phyloP scores from a whole-genome alignment of 108 stramenopile genomes.

The Chaetoceros muelleri region DNA sequence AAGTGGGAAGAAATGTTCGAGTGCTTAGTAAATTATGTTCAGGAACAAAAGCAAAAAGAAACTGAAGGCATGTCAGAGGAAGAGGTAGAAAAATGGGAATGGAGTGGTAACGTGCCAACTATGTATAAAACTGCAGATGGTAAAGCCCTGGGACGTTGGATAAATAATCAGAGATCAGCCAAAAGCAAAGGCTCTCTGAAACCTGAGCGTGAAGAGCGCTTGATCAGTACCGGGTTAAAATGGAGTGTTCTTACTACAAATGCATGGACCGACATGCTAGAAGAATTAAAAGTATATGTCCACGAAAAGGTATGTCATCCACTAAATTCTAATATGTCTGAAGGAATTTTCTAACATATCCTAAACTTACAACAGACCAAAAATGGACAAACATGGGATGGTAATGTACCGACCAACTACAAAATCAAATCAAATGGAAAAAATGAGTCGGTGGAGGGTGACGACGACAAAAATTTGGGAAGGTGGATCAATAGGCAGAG shows the following conservation, averaged over 20 bases:
- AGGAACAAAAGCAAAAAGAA: conserved; percentile 45
- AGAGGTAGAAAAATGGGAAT: conserved; percentile 53
- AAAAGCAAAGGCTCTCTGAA: conserved; percentile 72
- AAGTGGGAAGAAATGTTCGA: conserved; percentile 87
- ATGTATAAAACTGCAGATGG: conserved; percentile 55
- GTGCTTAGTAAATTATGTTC: conserved; percentile 55
- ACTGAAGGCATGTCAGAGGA: conserved; percentile 40
- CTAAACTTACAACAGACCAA: conserved; percentile 4
- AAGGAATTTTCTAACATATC: conserved; percentile 3
- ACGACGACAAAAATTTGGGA: conserved; percentile 65
- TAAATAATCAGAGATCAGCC: conserved; percentile 81
- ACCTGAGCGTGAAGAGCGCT: conserved; percentile 61
- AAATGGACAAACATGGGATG: conserved; percentile 24
- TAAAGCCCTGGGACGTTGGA: conserved; percentile 80
- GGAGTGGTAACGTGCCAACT: conserved; percentile 20
- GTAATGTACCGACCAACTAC: conserved; percentile 75
- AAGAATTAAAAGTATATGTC: conserved; percentile 69
- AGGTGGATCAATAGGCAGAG: conserved; percentile 84
- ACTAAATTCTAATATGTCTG: too few relatives aligned
- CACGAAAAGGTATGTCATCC: conserved; percentile 26
- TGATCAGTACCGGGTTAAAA: conserved; percentile 70
- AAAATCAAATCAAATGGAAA: conserved; percentile 43
- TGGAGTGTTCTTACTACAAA: conserved; percentile 87
- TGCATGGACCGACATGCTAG: conserved; percentile 78
- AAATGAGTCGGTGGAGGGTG: conserved; percentile 18